A percentile compares a stretch with the other conserved stretches of the same genome.
phyloP scores from a whole-genome alignment of 352 stramenopile species.

The Stephanocyclus meneghinianus region DNA sequence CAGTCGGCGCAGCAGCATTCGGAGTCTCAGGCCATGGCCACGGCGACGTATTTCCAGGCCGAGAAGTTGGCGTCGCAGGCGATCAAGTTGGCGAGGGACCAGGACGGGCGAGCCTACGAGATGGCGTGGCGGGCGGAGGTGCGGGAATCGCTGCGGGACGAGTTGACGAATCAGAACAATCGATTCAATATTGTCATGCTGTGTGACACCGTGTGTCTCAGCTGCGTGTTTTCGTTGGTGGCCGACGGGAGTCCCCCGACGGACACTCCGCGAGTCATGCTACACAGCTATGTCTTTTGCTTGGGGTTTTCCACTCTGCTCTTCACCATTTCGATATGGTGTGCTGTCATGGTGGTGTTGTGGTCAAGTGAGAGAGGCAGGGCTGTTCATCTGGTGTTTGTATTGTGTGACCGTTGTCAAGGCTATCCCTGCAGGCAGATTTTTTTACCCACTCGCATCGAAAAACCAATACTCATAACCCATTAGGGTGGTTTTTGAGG shows the following conservation, averaged over 20 bases:
- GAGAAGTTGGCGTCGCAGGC: slow-evolving; percentile 34
- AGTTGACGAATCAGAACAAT: slow-evolving; percentile 52
- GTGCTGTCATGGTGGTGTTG: slow-evolving; percentile 39
- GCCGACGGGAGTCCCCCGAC: slow-evolving; percentile 20
- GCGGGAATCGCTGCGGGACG: slow-evolving; percentile 36
- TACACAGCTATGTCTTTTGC: slow-evolving; percentile 28
- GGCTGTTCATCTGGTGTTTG: too few species aligned
- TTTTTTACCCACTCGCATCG: too few species aligned
- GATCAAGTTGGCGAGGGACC: slow-evolving; percentile 43
- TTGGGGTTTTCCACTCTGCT: slow-evolving; percentile 39
- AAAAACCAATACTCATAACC: too few species aligned
- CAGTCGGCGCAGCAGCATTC: slow-evolving; percentile 41
- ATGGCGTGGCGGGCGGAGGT: slow-evolving; percentile 49
- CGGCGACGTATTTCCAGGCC: slow-evolving; percentile 38
- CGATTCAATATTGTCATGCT: slow-evolving; percentile 57
- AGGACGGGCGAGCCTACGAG: slow-evolving; percentile 42
- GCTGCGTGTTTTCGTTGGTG: slow-evolving; percentile 38
- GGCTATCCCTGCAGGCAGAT: too few species aligned
- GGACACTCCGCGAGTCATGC: slow-evolving; percentile 24
- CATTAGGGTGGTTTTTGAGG: too few species aligned
- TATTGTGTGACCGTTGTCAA: too few species aligned
- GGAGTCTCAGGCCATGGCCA: slow-evolving; percentile 34
- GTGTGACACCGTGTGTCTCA: slow-evolving; percentile 47
- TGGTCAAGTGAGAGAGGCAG: too few species aligned
- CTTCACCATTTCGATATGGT: slow-evolving; percentile 39